These are phyloP conservation scores for Globisporangium ultimum DNA, from an alignment of 352 stramenopile genomes.

Conservation along the genomic window DNA sequence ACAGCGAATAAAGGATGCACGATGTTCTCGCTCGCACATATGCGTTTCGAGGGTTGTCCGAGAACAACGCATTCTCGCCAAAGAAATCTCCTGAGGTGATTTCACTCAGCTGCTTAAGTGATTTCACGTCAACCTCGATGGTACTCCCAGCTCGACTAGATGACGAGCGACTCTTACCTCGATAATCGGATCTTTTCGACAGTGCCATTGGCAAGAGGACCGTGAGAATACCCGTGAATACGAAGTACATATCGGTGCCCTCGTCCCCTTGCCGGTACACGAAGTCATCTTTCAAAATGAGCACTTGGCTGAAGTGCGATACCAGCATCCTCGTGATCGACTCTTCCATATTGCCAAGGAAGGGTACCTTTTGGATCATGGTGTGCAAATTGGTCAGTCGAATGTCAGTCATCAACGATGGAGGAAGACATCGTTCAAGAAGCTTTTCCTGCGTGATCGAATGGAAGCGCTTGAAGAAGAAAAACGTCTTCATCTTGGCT, in stretches of 20 bases:
- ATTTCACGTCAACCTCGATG: constrained; percentile 1
- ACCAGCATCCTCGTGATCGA: constrained; percentile 53
- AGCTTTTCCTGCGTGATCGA: constrained; percentile 51
- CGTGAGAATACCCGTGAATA: constrained; percentile 44
- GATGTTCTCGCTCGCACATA: constrained; percentile 37
- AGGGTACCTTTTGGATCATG: constrained; percentile 57
- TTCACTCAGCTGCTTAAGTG: constrained; percentile 32
- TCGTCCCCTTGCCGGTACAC: constrained; percentile 42
- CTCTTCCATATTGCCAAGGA: constrained; percentile 41
- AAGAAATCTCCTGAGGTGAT: constrained; percentile 36
- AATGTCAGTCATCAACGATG: constrained; percentile 51
- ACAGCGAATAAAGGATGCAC: constrained; percentile 45
- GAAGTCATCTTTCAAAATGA: constrained; percentile 38
- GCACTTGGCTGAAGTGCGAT: constrained; percentile 39
- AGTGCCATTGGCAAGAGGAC: constrained; percentile 21
- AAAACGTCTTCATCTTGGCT: constrained; percentile 42
- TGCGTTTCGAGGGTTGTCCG: constrained; percentile 30
- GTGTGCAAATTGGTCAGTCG: constrained; percentile 39
- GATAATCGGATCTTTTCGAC: not conserved
- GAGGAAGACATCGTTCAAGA: constrained; percentile 39
- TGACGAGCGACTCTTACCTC: not conserved
- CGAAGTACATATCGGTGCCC: constrained; percentile 59
- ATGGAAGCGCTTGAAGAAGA: constrained; percentile 50
- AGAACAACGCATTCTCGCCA: constrained; percentile 41
- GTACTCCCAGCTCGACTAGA: not conserved